Conservation (phyloP, 2,329 filamentous ascomycete species). For the Fusarium domesticum region DNA sequence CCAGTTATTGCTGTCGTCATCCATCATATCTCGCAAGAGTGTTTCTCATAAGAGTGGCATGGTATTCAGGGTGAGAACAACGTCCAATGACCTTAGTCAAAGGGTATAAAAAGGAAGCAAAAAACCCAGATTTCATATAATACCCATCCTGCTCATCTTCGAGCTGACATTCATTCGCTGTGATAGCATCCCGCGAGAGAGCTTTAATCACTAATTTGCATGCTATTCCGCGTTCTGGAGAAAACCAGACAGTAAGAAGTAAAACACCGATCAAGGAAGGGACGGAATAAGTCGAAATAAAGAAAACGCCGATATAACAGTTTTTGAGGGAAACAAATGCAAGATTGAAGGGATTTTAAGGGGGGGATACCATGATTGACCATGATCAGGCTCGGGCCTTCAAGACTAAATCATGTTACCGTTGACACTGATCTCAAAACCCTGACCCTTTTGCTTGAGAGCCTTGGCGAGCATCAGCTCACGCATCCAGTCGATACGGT, state of each 20-base stretch:
- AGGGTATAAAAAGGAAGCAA: background rate
- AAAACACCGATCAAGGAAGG: slow-evolving; percentile 6
- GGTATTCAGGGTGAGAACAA: background rate
- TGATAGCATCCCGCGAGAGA: slow-evolving; percentile 30
- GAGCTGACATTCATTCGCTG: slow-evolving; percentile 29
- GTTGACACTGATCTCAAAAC: slow-evolving; percentile 79
- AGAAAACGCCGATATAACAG: too few relatives aligned
- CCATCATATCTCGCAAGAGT: slow-evolving; percentile 7
- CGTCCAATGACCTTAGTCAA: background rate
- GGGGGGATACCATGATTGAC: too few relatives aligned
- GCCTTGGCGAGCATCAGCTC: slow-evolving; percentile 91
- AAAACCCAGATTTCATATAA: slow-evolving; percentile 9
- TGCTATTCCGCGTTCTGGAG: slow-evolving; percentile 24
- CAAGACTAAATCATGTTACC: slow-evolving; percentile 65
- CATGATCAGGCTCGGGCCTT: too few relatives aligned
- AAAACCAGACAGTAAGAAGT: slow-evolving; percentile 8
- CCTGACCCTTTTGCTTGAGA: slow-evolving; percentile 76
- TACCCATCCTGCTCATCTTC: slow-evolving; percentile 21
- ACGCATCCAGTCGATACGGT: slow-evolving; percentile 96
- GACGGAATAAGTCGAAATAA: slow-evolving; percentile 2
- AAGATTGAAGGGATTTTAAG: too few relatives aligned
- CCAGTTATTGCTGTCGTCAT: slow-evolving; percentile 9
- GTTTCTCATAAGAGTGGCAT: slow-evolving; percentile 13
- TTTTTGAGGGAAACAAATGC: too few relatives aligned
- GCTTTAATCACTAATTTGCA: slow-evolving; percentile 25